Base-by-base conservation (phyloP, 2,329 filamentous ascomycete genomes). In the Hysterium pulicare region DNA sequence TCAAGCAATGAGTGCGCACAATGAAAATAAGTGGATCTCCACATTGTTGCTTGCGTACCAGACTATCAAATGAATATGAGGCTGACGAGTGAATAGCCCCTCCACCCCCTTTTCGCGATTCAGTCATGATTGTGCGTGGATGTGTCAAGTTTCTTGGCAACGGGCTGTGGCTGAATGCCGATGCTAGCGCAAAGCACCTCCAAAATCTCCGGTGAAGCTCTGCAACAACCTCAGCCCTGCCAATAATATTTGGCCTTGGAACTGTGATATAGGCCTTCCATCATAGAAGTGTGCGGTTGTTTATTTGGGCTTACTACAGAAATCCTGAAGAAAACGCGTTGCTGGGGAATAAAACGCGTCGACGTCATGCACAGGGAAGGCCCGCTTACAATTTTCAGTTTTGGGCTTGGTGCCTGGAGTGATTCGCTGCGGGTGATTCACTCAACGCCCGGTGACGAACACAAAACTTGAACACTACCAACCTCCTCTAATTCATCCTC, bases 171-270 rank as follows among this genome's bases (percentile, higher is more conserved):
- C 11, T 19, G 16, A 34, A 19, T 15, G 10, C 21, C 5, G 32
- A 17, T 11, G 21, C 10, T 17, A 15, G 13, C 32, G 32, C 32
- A 11, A 34, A 6, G n/a, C n/a, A n/a, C n/a, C n/a, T n/a, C n/a
- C 17, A 34, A 38, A 37, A 22, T 23, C 11, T 24, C 35, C 35
- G 35, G 28, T 38, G 35, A 38, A 10, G 35, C 28, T 22, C n/a
- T 26, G 19, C 3, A 37, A 6, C 4, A 24, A 35, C 15, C 8
- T 6, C 20, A n/a, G 28, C 21, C 22, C 3, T 37, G n/a, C 33
- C 13, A 7, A 22, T 19, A 13, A 7, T 4, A 4, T 15, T 7
- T 38, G 16, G 19, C 13, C 20, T 26, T 24, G 21, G 35, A 24
- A 38, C 3, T 4, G 24, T 23, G 10, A 38, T n/a, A 23, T 13